phyloP scores from a whole-genome alignment of 2,329 filamentous ascomycete genomes.

The Arthrobotrys iridis region DNA sequence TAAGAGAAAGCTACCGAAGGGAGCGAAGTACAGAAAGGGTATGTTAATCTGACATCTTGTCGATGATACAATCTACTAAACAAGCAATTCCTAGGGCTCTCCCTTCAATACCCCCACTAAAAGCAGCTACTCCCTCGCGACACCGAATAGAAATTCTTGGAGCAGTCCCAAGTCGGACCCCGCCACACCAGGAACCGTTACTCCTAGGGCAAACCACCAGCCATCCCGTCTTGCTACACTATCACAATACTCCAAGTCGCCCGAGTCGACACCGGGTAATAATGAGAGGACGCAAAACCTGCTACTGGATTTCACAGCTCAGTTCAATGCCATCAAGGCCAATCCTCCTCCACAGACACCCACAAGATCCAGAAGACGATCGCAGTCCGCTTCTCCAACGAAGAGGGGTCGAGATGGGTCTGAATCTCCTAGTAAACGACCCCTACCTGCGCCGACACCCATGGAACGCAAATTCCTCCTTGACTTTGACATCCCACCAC shows the following conservation, averaged over 20 bases:
- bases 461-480: slow-evolving; percentile 71
- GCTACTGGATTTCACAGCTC: slow-evolving; percentile 87
- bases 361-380: slow-evolving; percentile 65
- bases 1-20: slow-evolving; percentile 50
- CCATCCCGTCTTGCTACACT: slow-evolving; percentile 54
- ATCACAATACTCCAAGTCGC: slow-evolving; percentile 59
- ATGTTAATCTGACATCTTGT: neutral
- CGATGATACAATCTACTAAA: neutral
- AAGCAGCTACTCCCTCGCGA: slow-evolving; percentile 35
- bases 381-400: slow-evolving; percentile 60
- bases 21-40: slow-evolving; percentile 44
- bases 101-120: slow-evolving; percentile 43
- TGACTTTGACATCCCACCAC: slow-evolving; percentile 92
- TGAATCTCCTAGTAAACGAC: slow-evolving; percentile 42
- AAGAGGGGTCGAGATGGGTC: slow-evolving; percentile 60
- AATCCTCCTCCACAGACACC: slow-evolving; percentile 65
- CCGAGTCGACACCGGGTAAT: slow-evolving; percentile 66
- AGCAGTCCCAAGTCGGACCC: slow-evolving; percentile 48
- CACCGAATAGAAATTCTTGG: slow-evolving; percentile 44
- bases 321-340: slow-evolving; percentile 67
- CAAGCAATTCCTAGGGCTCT: slow-evolving; percentile 11
- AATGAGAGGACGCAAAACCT: slow-evolving; percentile 73
- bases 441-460: slow-evolving; percentile 37
- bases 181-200: slow-evolving; percentile 40
- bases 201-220: slow-evolving; percentile 20